Conservation (phyloP, 495 filamentous ascomycete genomes). For the Hyaloscypha finlandica region DNA sequence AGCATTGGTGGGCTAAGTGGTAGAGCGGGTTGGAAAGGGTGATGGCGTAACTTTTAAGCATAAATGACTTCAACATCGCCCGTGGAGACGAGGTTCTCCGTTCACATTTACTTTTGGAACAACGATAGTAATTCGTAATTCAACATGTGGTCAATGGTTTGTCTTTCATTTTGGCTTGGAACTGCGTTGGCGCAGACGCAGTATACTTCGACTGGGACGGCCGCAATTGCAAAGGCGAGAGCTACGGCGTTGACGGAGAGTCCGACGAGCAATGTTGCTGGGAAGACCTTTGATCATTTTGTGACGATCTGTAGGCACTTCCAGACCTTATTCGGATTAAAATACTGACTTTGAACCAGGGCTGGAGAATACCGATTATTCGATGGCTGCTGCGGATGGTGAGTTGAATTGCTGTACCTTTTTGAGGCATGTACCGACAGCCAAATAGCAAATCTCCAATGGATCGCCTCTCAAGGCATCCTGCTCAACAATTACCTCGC, state of each 20-base stretch:
- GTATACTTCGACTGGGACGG: slow-evolving; percentile 19
- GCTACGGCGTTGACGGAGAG: slow-evolving; percentile 44
- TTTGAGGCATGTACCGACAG: no score
- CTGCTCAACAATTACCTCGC: slow-evolving; percentile 63
- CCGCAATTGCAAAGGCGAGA: slow-evolving; percentile 17
- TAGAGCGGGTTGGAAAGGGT: no score
- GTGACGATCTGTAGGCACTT: slow-evolving; percentile 55
- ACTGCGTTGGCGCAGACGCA: slow-evolving; percentile 16
- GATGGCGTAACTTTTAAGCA: no score
- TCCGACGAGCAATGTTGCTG: slow-evolving; percentile 60
- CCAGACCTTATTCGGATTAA: not conserved
- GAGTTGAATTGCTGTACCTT: slow-evolving; percentile 2
- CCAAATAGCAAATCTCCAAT: slow-evolving; percentile 45
- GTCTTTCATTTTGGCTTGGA: not conserved
- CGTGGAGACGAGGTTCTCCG: no score
- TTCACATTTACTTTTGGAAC: no score
- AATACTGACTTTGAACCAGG: not conserved
- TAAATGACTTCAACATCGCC: no score
- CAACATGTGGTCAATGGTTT: not conserved
- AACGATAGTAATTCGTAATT: no score
- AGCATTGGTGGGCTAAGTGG: no score
- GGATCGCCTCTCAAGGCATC: slow-evolving; percentile 64
- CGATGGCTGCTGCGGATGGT: slow-evolving; percentile 34
- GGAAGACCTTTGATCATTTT: slow-evolving; percentile 67
- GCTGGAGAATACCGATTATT: slow-evolving; percentile 71